Evolutionary conservation across 2,329 filamentous ascomycete species (phyloP).

Genomic region (Stachybotrys chartarum): DNA sequence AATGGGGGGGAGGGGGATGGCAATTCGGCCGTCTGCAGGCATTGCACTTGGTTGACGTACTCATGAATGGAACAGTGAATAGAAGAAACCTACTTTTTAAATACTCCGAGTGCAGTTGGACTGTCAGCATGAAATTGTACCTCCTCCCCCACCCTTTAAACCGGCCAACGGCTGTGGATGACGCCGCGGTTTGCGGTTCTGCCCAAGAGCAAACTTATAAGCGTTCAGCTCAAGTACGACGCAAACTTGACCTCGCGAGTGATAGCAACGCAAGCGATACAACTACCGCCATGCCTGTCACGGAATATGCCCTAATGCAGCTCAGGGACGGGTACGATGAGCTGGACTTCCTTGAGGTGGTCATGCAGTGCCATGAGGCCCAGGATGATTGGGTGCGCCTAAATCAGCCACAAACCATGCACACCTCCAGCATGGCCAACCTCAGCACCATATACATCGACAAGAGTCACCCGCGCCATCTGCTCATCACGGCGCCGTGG

Average conservation of each 20-base stretch:
- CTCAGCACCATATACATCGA: constrained; percentile 27
- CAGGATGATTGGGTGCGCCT: constrained; percentile 33
- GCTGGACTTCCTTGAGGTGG: constrained; percentile 23
- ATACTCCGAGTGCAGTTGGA: too few species aligned
- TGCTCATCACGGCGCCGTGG: constrained; percentile 41
- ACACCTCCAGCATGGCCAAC: constrained; percentile 18
- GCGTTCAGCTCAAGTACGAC: background rate
- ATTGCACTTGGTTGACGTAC: background rate
- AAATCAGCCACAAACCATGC: constrained; percentile 26
- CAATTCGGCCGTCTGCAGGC: too few species aligned
- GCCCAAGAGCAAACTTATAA: background rate
- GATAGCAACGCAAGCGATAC: background rate
- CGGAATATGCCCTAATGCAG: constrained; percentile 30
- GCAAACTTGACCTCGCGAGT: background rate
- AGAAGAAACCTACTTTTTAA: too few species aligned
- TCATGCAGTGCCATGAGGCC: constrained; percentile 22
- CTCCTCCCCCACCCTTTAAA: too few species aligned
- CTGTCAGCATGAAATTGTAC: too few species aligned
- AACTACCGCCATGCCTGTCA: constrained; percentile 25
- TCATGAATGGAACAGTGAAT: background rate
- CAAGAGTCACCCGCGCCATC: constrained; percentile 24
- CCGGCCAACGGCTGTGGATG: too few species aligned
- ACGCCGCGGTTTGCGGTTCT: too few species aligned
- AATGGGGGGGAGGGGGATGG: too few species aligned
- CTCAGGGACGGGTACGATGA: constrained; percentile 19